Base-by-base conservation (phyloP, 768 basidiomycete genomes). In the Auricularia sp. region DNA sequence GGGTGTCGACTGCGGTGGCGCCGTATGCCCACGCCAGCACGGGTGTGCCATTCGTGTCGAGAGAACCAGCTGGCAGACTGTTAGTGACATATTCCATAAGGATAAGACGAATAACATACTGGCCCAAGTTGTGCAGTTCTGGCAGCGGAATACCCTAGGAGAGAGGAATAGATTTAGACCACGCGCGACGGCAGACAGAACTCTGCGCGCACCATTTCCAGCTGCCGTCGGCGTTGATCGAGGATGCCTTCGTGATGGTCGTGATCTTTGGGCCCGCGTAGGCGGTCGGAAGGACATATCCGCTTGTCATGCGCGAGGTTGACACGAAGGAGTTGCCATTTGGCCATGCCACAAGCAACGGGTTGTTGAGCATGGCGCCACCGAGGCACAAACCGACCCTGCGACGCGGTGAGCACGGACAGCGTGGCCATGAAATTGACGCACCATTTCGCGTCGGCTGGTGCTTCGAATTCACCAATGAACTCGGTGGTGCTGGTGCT, bases 321-420 rank as follows among this genome's bases (percentile, higher is more conserved):
- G 56, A 29, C 11, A 87, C 82, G 67, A 87, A 80, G 12, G 70
- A 39, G 3, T 71, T 68, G 64, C 78, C 76, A 68, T 84, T 82
- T 1, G 83, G 77, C 86, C 86, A 87, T 5, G 84, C 84, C 36
- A 85, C 80, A 56, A 87, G 71, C 34, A 87, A 76, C 42, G 86
- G 76, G 70, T 81, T 80, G 67, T 79, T 73, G 54, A 82, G 68
- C 84, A 87, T 86, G 36, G 79, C 75, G 8, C 83, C 83, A 14
- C 77, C 81, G 5, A 84, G 79, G 7, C 82, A 74, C 36, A 81
- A 72, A 62, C 85, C 85, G 18, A 54, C 67, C 65, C 60, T 36
- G 21, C 47, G 47, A 18, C 6, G 47, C 14, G 18, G 11, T 51
- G 21, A 29, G 47, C 21, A 18, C 21, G 5, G 14, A 18, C 11